These are phyloP conservation scores for Stephanodiscus minutulus DNA, from an alignment of 108 stramenopile genomes.

Conservation along the genomic window DNA sequence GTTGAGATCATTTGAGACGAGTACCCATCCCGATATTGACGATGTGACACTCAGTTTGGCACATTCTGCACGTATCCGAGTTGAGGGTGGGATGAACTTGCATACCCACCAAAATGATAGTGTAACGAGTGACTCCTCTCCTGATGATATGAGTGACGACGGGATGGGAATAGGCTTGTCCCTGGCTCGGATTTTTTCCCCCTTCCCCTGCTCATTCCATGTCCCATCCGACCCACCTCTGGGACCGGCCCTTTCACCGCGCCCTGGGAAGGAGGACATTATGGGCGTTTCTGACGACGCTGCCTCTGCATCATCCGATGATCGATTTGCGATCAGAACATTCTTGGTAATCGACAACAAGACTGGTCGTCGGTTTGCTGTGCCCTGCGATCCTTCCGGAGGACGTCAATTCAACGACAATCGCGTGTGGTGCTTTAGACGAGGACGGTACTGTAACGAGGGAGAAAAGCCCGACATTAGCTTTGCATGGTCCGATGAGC, in stretches of 20 bases:
- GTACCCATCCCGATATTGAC: slow-evolving; percentile 59
- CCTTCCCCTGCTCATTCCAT: slow-evolving; percentile 45
- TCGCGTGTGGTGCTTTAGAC: slow-evolving; percentile 85
- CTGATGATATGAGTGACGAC: slow-evolving; percentile 44
- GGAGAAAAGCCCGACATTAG: slow-evolving; percentile 79
- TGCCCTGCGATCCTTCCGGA: slow-evolving; percentile 83
- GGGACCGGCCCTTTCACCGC: slow-evolving; percentile 4
- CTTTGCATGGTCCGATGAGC: slow-evolving; percentile 81
- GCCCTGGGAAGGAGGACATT: slow-evolving; percentile 60
- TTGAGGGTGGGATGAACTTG: slow-evolving; percentile 67
- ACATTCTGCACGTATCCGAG: slow-evolving; percentile 73
- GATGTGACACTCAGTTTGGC: slow-evolving; percentile 69
- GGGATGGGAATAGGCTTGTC: slow-evolving; percentile 40
- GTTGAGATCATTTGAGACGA: slow-evolving; percentile 67
- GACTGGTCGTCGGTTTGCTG: slow-evolving; percentile 82
- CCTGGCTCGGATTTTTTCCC: slow-evolving; percentile 41
- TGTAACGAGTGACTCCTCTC: slow-evolving; percentile 27
- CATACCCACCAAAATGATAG: slow-evolving; percentile 35
- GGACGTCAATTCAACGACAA: slow-evolving; percentile 82
- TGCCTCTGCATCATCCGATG: slow-evolving; percentile 16
- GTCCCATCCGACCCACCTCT: slow-evolving; percentile 30
- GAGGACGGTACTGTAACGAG: slow-evolving; percentile 79
- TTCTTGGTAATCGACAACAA: slow-evolving; percentile 75
- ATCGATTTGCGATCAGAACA: slow-evolving; percentile 63
- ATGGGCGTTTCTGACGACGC: slow-evolving; percentile 56